Base-by-base conservation (phyloP, 2,329 filamentous ascomycete genomes). In the Xylariaceae sp. region DNA sequence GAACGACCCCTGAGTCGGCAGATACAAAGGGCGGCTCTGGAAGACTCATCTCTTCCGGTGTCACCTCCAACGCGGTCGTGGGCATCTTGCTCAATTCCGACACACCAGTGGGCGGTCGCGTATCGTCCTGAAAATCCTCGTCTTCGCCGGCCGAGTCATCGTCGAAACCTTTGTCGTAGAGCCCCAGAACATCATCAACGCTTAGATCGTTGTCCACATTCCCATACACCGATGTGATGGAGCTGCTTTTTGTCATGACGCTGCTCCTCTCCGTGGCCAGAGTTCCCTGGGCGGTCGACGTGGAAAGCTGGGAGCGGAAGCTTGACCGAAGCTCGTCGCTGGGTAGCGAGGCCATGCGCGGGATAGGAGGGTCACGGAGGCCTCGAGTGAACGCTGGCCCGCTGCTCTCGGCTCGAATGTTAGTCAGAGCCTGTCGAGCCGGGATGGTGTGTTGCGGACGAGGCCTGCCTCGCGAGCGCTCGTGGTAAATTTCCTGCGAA, bases 201-300 rank as follows among this genome's bases (percentile, higher is more conserved):
- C 81, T 84, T 50, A 81, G 75, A 39, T 80, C 81, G 57, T 60
- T 70, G 55, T 80, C 76, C 14, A 73, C 69, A 40, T 59, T 63
- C 47, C 59, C 70, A 57, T 75, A 75, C 69, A 78, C 79, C 56
- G 76, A 94, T 72, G 73, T 87, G 48, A 86, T 78, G 1, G 88
- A 91, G 73, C 88, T 95, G 54, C 84, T 83, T 61, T 89, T 90
- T 3, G 90, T 94, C 58, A 87, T 69, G 45, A 94, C 78, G 65
- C 91, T 96, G 68, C 89, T 95, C 55, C 89, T 81, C 65, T 93
- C 89, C 1, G 90, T 95, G n/a, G 86, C 83, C 5, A 69, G 60
- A 2, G 79, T 81, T 19, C 87, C 91, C 31, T 78, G 79, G 22
- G 74, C 72, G 5, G 79, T 80, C 3, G 80, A 82, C 34, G 74